Evolutionary conservation across 2,329 filamentous ascomycete species (phyloP), one percentile per base, ranked within the genome.

Genomic region (Stemphylium lycopersici): DNA sequence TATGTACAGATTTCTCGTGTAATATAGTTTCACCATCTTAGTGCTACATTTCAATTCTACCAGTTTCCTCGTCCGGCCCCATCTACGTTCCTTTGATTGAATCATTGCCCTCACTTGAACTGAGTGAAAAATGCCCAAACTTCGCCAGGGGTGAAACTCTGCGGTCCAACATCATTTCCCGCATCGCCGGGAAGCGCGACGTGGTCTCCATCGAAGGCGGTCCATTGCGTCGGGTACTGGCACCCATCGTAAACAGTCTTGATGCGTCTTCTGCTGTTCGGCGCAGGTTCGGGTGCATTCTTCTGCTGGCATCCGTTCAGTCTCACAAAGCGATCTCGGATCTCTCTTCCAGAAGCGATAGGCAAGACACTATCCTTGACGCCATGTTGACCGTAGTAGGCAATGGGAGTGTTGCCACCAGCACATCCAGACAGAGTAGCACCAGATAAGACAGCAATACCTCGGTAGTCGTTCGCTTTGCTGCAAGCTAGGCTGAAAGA

Each of bases 401-500:
- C 72, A 32, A 79, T 69, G 0, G 77, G 76, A 11, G 70, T 66
- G 51, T 57, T 75, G n/a, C 76, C 76, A 26, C 75, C 76, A 11
- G 49, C 53, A 31, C 65, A 68, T 15, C 65, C 65, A 15, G 54
- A 61, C 10, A 68, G 46, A 13, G 43, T 52, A 2, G 53, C 65
- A 13, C 64, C 65, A 32, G 62, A 66, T 7, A 67, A 43, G 10
- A 62, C 58, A 31, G 74, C 72, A 15, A 81, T 72, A 37, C 76
- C 79, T 31, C 75, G 72, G 65, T 79, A 74, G 43, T 68, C 66
- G 15, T 65, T 61, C 3, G 77, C 71, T 13, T 74, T 73, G 2
- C 77, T 72, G 59, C 78, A 81, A 3, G 79, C 78, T 12, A 80
- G 62, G 1, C 74, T 68, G 62, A 71, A 78, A 3, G 70, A 72